Conservation (phyloP, 495 filamentous ascomycete genomes). For the Neurospora sp. region DNA sequence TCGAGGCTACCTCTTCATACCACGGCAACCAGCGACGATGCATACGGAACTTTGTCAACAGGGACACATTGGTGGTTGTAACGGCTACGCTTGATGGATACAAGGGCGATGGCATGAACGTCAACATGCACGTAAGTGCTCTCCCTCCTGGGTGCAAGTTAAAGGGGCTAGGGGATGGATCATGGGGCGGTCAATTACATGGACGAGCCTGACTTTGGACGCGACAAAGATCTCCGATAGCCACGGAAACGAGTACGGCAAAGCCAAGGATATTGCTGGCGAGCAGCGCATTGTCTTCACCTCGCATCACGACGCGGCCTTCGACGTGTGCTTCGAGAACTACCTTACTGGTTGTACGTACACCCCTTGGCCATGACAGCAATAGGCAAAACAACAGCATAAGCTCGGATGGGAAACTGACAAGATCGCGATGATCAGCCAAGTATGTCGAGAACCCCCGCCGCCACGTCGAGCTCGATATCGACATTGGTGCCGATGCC, state of each 20-base stretch:
- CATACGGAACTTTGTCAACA: conserved; percentile 91
- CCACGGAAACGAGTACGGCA: conserved; percentile 89
- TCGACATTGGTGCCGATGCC: conserved; percentile 97
- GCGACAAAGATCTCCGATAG: conserved; percentile 78
- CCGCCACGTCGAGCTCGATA: conserved; percentile 86
- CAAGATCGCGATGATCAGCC: conserved; percentile 14
- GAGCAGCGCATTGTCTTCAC: conserved; percentile 93
- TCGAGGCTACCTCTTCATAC: conserved; percentile 56
- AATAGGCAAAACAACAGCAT: neutral
- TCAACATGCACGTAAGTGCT: conserved; percentile 87
- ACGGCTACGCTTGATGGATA: conserved; percentile 77
- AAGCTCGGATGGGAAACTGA: conserved; percentile 2
- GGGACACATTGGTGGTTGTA: conserved; percentile 96
- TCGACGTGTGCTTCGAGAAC: conserved; percentile 98
- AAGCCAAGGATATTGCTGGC: conserved; percentile 80
- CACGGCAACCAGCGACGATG: conserved; percentile 61
- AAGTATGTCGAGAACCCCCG: conserved; percentile 46
- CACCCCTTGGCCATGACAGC: neutral
- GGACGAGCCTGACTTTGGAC: neutral
- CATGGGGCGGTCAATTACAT: neutral
- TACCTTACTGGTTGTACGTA: conserved; percentile 56
- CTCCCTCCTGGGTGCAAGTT: neutral
- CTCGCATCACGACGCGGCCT: conserved; percentile 84
- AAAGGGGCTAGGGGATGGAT: neutral
- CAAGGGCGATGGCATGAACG: conserved; percentile 83